Conservation (phyloP, 164 flowering plant species). For the Macadamia integrifolia region DNA sequence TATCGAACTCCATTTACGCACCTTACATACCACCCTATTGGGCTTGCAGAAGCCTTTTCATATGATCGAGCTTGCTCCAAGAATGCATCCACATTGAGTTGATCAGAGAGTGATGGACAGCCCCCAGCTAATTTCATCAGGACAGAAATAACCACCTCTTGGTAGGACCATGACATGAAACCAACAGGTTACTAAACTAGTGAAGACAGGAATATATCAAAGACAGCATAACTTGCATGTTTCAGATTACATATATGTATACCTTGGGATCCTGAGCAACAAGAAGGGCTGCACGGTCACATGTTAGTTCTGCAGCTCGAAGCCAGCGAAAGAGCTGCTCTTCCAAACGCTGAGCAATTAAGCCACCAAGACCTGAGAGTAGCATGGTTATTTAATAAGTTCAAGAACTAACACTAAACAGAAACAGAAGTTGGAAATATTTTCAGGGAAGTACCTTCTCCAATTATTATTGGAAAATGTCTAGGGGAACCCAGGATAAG, state of each 20-base stretch:
- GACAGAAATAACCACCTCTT: constrained; percentile 97
- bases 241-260: constrained; percentile 11
- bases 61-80: constrained; percentile 98
- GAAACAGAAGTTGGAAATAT: background rate
- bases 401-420: background rate
- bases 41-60: constrained; percentile 94
- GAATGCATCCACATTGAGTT: constrained; percentile 93
- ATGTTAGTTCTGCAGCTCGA: constrained; percentile 93
- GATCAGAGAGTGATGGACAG: constrained; percentile 89
- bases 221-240: background rate
- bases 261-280: constrained; percentile 98
- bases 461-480: too few relatives aligned
- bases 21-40: constrained; percentile 95
- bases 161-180: constrained; percentile 29
- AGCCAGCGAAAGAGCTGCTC: constrained; percentile 92
- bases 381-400: background rate
- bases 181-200: constrained; percentile 10
- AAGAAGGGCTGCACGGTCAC: constrained; percentile 97
- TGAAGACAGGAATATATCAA: background rate
- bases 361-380: constrained; percentile 66
- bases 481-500: too few relatives aligned
- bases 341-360: constrained; percentile 80
- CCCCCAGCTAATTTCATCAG: constrained; percentile 98
- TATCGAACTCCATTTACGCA: constrained; percentile 10
- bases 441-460: background rate